phyloP scores from a whole-genome alignment of 225 moss, liverwort and hornwort genomes.

The Pseudoscleropodium purum region DNA sequence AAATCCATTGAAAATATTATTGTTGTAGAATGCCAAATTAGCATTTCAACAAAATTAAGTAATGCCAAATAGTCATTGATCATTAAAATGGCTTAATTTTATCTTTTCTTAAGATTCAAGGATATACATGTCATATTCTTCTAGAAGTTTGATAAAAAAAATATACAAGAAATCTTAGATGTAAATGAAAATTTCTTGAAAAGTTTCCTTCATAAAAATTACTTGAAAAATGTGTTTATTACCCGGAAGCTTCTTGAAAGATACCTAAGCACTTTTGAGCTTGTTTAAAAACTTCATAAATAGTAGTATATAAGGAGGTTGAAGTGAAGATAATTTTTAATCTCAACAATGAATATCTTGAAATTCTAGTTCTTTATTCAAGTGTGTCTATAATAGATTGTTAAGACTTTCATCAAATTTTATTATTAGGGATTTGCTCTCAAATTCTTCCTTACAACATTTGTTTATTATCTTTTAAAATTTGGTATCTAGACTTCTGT shows the following conservation, averaged over 20 bases:
- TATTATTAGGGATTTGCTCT: neutral
- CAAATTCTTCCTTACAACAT: rapidly evolving
- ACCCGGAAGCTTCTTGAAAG: too few relatives aligned
- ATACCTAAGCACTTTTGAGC: too few relatives aligned
- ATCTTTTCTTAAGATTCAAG: rapidly evolving
- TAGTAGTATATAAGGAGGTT: too few relatives aligned
- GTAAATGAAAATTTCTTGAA: neutral
- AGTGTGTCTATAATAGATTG: neutral
- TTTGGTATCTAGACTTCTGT: neutral
- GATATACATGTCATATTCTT: neutral
- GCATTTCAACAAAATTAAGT: neutral
- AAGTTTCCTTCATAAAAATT: neutral
- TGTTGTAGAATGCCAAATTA: neutral
- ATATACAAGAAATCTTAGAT: neutral
- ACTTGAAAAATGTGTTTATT: too few relatives aligned
- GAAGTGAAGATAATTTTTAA: neutral
- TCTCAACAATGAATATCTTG: rapidly evolving
- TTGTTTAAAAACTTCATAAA: too few relatives aligned
- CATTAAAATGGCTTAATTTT: neutral
- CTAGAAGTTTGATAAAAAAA: neutral
- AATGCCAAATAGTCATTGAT: neutral
- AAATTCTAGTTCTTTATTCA: neutral
- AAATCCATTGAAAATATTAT: neutral
- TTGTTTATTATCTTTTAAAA: neutral
- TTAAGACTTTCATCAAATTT: neutral